A percentile compares a stretch with the other conserved stretches of the same genome.
Conservation (phyloP, 2,329 filamentous ascomycete species). For the Trichoderma harzianum region DNA sequence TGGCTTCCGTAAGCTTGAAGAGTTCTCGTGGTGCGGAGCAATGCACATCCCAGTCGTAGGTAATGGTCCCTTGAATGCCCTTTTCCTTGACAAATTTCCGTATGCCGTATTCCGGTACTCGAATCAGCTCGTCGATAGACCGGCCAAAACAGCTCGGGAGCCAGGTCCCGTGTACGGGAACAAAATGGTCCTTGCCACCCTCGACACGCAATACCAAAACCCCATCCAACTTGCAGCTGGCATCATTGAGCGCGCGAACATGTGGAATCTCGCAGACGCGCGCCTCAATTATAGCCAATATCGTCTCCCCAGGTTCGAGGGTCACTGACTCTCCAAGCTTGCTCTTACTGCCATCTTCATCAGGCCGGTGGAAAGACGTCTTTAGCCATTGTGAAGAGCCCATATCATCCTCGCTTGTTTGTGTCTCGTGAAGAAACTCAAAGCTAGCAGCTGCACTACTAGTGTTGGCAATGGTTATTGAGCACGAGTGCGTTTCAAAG, state of each 20-base stretch:
- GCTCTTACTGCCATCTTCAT: conserved; percentile 31
- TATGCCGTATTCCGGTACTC: conserved; percentile 78
- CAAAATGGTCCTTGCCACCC: conserved; percentile 85
- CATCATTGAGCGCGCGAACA: conserved; percentile 69
- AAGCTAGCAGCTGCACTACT: conserved; percentile 77
- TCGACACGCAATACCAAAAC: conserved; percentile 81
- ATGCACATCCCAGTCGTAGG: conserved; percentile 57
- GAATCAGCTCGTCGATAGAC: conserved; percentile 83
- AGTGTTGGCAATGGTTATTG: conserved; percentile 87
- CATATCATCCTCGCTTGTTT: conserved; percentile 42
- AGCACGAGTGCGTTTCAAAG: conserved; percentile 60
- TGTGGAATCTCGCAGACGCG: conserved; percentile 62
- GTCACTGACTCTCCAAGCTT: conserved; percentile 52
- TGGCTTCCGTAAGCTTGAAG: conserved; percentile 80
- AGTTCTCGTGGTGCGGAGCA: conserved; percentile 85
- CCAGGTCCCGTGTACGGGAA: conserved; percentile 77
- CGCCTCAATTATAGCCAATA: conserved; percentile 65
- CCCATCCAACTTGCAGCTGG: conserved; percentile 67
- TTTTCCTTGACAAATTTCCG: conserved; percentile 46
- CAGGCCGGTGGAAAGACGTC: conserved; percentile 55
- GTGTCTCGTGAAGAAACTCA: conserved; percentile 66
- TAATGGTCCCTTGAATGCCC: conserved; percentile 47
- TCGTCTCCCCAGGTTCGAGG: conserved; percentile 80
- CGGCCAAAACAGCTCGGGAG: conserved; percentile 77
- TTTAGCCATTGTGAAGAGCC: conserved; percentile 61